These are phyloP conservation scores for Angophora floribunda DNA, from an alignment of 345 rosid genomes.

Conservation along the genomic window DNA sequence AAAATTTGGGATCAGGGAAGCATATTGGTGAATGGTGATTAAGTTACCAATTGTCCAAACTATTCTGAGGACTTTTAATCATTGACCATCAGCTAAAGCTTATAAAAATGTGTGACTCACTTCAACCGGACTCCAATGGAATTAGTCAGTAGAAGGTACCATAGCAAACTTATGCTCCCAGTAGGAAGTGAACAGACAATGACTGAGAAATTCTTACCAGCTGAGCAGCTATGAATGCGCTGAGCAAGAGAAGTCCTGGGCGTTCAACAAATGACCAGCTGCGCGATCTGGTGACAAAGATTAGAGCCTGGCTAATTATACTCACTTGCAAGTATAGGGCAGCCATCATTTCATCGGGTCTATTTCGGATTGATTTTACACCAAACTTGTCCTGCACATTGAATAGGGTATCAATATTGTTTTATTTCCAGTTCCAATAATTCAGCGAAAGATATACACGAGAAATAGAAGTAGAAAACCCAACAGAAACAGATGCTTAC, in stretches of 20 bases:
- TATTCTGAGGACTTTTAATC: neutral
- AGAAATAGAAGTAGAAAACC: neutral
- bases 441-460: neutral
- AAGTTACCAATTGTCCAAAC: neutral
- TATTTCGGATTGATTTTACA: slow-evolving; percentile 28
- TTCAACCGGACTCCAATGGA: neutral
- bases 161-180: neutral
- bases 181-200: neutral
- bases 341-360: slow-evolving; percentile 49
- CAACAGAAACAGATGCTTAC: slow-evolving; percentile 21
- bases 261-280: slow-evolving; percentile 81
- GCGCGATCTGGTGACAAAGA: slow-evolving; percentile 83
- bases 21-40: neutral
- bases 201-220: slow-evolving; percentile 36
- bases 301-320: slow-evolving; percentile 80
- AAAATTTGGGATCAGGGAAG: neutral
- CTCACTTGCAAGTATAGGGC: slow-evolving; percentile 89
- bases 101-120: neutral
- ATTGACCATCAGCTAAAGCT: neutral
- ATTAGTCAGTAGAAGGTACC: neutral
- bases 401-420: neutral
- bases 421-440: neutral
- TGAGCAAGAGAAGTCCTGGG: slow-evolving; percentile 56
- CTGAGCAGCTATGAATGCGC: slow-evolving; percentile 65
- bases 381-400: slow-evolving; percentile 41